Evolutionary conservation across 352 stramenopile genomes (phyloP).

Genomic region (Peronospora farinosa): DNA sequence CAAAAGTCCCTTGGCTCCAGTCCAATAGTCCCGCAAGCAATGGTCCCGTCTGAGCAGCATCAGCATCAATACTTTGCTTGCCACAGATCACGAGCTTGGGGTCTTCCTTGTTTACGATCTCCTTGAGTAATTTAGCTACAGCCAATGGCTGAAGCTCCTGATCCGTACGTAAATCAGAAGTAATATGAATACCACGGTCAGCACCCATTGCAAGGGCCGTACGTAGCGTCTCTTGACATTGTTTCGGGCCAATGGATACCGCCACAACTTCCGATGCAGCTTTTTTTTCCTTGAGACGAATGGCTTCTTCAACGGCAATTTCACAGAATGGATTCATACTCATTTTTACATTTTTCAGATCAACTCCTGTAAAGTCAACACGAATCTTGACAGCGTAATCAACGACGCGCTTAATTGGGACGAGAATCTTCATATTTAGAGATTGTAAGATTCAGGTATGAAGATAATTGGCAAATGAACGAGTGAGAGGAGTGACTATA

Average conservation of each 20-base stretch:
- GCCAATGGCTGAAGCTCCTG: slow-evolving; percentile 96
- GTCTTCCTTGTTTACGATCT: slow-evolving; percentile 91
- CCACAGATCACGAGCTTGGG: slow-evolving; percentile 94
- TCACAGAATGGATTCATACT: slow-evolving; percentile 99
- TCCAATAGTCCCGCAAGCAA: slow-evolving; percentile 95
- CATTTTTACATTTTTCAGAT: slow-evolving; percentile 99
- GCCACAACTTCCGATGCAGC: slow-evolving; percentile 91
- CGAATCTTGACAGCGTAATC: slow-evolving; percentile 99
- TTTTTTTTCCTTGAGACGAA: slow-evolving; percentile 98
- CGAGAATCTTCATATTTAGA: slow-evolving; percentile 83
- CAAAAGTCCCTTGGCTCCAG: slow-evolving; percentile 97
- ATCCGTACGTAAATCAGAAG: slow-evolving; percentile 94
- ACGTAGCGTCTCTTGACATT: slow-evolving; percentile 93
- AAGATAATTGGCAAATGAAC: slow-evolving; percentile 18
- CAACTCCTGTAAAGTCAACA: slow-evolving; percentile 90
- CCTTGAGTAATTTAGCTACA: slow-evolving; percentile 94
- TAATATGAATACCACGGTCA: slow-evolving; percentile 96
- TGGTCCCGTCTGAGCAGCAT: slow-evolving; percentile 84
- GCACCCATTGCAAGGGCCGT: slow-evolving; percentile 91
- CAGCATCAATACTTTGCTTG: slow-evolving; percentile 94
- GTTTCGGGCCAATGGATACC: slow-evolving; percentile 96
- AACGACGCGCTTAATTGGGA: slow-evolving; percentile 95
- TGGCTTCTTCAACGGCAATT: slow-evolving; percentile 96
- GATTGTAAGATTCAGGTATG: background rate
- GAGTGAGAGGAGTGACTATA: too few relatives aligned